Conservation (phyloP, 2,329 filamentous ascomycete species). For the Penicillium sp. region DNA sequence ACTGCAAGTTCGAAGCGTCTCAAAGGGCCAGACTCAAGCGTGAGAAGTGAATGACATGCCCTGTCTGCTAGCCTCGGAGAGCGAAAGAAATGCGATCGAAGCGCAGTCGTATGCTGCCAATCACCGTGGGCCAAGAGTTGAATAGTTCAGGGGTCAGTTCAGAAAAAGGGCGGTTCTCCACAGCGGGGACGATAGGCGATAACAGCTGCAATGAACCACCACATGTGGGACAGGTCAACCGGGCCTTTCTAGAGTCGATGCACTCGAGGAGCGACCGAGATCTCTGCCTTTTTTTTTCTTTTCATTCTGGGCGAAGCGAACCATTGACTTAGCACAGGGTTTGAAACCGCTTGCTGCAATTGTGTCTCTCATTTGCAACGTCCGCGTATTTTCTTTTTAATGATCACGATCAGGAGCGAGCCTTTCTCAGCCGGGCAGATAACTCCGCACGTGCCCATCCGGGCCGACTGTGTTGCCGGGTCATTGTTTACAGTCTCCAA, state of each 20-base stretch:
- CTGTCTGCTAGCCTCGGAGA: neutral
- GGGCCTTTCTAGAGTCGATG: neutral
- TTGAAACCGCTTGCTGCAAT: too few relatives aligned
- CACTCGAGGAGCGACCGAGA: neutral
- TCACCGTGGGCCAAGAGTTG: constrained; percentile 5
- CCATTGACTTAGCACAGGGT: too few relatives aligned
- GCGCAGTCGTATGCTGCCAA: constrained; percentile 9
- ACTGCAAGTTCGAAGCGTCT: neutral
- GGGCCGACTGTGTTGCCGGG: constrained; percentile 21
- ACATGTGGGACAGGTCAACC: neutral
- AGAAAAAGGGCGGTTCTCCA: constrained; percentile 23
- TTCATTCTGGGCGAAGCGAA: too few relatives aligned
- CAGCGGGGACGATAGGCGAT: constrained; percentile 24
- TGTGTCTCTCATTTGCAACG: too few relatives aligned
- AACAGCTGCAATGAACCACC: constrained; percentile 8
- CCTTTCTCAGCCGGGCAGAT: neutral
- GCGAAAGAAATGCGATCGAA: neutral
- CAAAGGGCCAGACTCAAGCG: constrained; percentile 13
- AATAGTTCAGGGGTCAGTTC: constrained; percentile 21
- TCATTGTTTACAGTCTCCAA: constrained; percentile 19
- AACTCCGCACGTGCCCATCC: constrained; percentile 14
- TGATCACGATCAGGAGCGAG: too few relatives aligned
- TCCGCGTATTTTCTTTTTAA: too few relatives aligned
- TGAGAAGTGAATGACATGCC: constrained; percentile 14
- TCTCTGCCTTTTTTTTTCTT: too few relatives aligned